Conservation (phyloP, 306 rosid species). For the Alnus rubra region DNA sequence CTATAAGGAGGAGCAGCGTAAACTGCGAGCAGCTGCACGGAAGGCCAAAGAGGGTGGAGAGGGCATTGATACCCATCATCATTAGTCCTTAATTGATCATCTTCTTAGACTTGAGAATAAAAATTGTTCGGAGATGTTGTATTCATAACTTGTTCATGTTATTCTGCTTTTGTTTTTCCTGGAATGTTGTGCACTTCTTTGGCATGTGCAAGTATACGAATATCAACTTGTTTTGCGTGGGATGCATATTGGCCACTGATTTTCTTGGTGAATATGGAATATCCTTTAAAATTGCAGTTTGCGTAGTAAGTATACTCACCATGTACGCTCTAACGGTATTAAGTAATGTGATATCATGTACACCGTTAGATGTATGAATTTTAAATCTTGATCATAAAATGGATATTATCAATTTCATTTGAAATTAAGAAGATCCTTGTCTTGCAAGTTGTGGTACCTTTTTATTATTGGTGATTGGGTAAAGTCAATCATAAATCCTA, state of each 20-base stretch:
- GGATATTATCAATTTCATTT: no score
- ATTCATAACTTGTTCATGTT: slow-evolving; percentile 38
- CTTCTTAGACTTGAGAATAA: slow-evolving; percentile 43
- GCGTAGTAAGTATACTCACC: not conserved
- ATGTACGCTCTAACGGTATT: not conserved
- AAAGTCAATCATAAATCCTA: not conserved
- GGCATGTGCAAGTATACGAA: slow-evolving; percentile 51
- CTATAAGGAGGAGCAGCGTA: slow-evolving; percentile 96
- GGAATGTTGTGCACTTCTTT: slow-evolving; percentile 35
- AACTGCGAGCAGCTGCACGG: slow-evolving; percentile 73
- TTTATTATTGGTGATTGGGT: not conserved
- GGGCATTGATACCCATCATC: slow-evolving; percentile 48
- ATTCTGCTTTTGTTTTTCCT: slow-evolving; percentile 33
- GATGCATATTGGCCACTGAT: slow-evolving; percentile 6
- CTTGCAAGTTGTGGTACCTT: no score
- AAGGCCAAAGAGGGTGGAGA: slow-evolving; percentile 61
- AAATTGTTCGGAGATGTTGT: slow-evolving; percentile 36
- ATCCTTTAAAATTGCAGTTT: not conserved
- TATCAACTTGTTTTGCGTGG: slow-evolving; percentile 12
- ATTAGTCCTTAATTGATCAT: slow-evolving; percentile 33
- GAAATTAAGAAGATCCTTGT: no score
- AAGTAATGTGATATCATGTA: no score
- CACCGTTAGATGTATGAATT: no score
- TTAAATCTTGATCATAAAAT: no score
- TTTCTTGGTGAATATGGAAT: slow-evolving; percentile 12